These are phyloP conservation scores for Skeletonema potamos DNA, from an alignment of 108 stramenopile genomes.

Conservation along the genomic window DNA sequence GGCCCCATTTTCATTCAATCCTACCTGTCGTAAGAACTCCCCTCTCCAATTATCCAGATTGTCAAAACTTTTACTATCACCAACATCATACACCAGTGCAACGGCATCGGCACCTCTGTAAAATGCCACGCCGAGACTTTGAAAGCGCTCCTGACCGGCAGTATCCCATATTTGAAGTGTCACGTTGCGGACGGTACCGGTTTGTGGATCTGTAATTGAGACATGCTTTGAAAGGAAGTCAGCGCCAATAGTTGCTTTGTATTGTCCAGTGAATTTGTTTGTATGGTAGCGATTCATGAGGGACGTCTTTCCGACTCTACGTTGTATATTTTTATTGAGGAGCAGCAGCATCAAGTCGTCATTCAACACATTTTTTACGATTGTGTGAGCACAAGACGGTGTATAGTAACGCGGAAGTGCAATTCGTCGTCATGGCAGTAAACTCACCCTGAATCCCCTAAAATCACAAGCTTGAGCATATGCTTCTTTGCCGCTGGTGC, in stretches of 20 bases:
- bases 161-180: conserved; percentile 99
- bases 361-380: background rate
- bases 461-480: conserved; percentile 93
- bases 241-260: conserved; percentile 99
- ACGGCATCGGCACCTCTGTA: conserved; percentile 98
- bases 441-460: conserved; percentile 92
- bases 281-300: conserved; percentile 98
- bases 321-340: background rate
- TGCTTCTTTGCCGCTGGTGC: conserved; percentile 67
- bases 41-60: conserved; percentile 93
- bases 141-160: conserved; percentile 98
- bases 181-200: conserved; percentile 61
- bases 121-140: conserved; percentile 94
- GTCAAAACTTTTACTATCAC: conserved; percentile 93
- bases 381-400: background rate
- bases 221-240: conserved; percentile 95
- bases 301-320: conserved; percentile 96
- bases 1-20: conserved; percentile 55
- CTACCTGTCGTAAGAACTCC: conserved; percentile 89
- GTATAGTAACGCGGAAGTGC: background rate
- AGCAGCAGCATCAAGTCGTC: background rate
- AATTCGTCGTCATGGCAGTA: background rate
- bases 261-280: conserved; percentile 92
- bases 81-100: conserved; percentile 97
- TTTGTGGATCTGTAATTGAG: conserved; percentile 62